Evolutionary conservation across 495 filamentous ascomycete genomes (phyloP).

Genomic region (Ascobolus immersus): DNA sequence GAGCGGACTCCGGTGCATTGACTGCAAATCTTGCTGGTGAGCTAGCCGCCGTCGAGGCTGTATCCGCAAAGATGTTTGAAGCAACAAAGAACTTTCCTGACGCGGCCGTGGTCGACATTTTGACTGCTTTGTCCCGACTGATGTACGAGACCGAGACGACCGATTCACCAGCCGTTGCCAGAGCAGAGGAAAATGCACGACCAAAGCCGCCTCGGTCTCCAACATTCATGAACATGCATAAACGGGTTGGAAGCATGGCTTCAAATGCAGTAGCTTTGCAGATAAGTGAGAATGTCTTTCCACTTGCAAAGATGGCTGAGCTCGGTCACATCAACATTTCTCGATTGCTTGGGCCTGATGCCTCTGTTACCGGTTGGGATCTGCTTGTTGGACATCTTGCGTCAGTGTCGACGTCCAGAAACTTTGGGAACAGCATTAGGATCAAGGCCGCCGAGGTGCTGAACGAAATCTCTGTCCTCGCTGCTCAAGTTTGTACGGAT

Average conservation of each 20-base stretch:
- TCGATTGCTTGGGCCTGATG: conserved; percentile 38
- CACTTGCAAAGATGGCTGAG: conserved; percentile 56
- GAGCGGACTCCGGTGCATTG: conserved; percentile 16
- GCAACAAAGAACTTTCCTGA: conserved; percentile 72
- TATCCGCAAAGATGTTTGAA: conserved; percentile 64
- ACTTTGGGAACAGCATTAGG: conserved; percentile 33
- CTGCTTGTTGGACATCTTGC: conserved; percentile 44
- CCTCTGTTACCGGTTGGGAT: conserved; percentile 46
- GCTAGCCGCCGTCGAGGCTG: conserved; percentile 68
- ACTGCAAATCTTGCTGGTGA: conserved; percentile 46
- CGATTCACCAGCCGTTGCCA: conserved; percentile 9
- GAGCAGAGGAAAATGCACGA: conserved; percentile 11
- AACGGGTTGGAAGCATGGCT: conserved; percentile 35
- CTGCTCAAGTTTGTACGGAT: conserved; percentile 26
- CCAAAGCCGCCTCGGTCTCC: conserved; percentile 18
- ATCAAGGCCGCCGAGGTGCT: conserved; percentile 47
- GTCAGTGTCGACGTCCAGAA: conserved; percentile 29
- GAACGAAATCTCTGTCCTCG: conserved; percentile 42
- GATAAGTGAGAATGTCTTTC: conserved; percentile 46
- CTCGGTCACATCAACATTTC: conserved; percentile 54
- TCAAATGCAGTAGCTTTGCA: conserved; percentile 26
- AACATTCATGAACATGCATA: conserved; percentile 23
- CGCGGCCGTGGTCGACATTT: conserved; percentile 48
- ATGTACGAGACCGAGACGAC: conserved; percentile 21
- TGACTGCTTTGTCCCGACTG: conserved; percentile 45